These are phyloP conservation scores for Myxozyma sirexii DNA, from an alignment of 805 yeast species.

Conservation along the genomic window DNA sequence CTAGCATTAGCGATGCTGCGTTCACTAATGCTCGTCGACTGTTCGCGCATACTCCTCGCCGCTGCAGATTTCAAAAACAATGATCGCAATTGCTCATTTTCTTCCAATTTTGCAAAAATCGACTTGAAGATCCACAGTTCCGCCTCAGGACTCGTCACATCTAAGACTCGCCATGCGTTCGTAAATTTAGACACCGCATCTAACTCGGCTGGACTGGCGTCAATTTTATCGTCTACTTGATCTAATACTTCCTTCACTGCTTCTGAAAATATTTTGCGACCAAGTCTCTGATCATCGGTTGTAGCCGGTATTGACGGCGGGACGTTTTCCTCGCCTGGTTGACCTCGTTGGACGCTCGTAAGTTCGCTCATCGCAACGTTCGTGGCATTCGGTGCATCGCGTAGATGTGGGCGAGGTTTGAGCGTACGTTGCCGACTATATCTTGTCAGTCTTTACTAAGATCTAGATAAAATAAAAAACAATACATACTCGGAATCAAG, in stretches of 20 bases:
- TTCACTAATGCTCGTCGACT: neutral
- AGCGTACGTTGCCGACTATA: conserved; percentile 19
- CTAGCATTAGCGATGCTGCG: neutral
- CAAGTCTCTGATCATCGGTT: conserved; percentile 8
- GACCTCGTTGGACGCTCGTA: conserved; percentile 3
- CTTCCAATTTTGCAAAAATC: conserved; percentile 13
- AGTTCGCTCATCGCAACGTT: conserved; percentile 5
- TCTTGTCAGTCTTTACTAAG: neutral
- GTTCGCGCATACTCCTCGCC: neutral
- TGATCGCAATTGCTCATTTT: neutral
- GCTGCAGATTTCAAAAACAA: neutral
- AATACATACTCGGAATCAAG: conserved; percentile 15
- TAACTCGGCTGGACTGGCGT: conserved; percentile 2
- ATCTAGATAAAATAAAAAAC: neutral
- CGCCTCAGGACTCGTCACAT: conserved; percentile 28
- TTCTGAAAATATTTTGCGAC: conserved; percentile 8
- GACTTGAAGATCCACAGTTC: conserved; percentile 16
- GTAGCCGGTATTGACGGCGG: conserved; percentile 11
- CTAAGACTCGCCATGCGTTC: conserved; percentile 29
- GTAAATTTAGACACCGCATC: conserved; percentile 24
- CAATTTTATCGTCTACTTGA: neutral
- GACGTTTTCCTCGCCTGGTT: conserved; percentile 4
- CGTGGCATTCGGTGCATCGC: conserved; percentile 10
- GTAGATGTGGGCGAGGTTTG: conserved; percentile 14
- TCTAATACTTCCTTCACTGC: conserved; percentile 8